Conservation (phyloP, 805 yeast genomes). For the Monosporozyma aerobia region DNA sequence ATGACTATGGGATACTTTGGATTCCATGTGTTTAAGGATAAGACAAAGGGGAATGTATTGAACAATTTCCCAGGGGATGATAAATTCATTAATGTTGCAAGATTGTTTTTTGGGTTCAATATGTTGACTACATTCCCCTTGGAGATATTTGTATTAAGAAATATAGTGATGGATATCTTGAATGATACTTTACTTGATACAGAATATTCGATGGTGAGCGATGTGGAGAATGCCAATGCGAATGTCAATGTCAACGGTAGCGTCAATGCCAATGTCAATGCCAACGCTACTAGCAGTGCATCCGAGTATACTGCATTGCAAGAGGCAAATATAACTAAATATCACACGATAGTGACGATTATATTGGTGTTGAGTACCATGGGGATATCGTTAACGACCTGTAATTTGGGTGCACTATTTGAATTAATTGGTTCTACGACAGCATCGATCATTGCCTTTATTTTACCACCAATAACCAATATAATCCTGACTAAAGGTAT, state of each 20-base stretch:
- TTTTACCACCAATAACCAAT: constrained; percentile 80
- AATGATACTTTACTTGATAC: constrained; percentile 22
- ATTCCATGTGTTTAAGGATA: constrained; percentile 59
- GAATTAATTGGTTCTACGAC: constrained; percentile 90
- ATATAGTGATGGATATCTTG: constrained; percentile 52
- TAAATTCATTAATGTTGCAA: constrained; percentile 68
- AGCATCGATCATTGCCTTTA: constrained; percentile 87
- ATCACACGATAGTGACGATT: constrained; percentile 42
- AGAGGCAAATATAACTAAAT: constrained; percentile 41
- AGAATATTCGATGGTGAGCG: neutral
- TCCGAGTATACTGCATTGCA: neutral
- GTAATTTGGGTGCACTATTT: constrained; percentile 80
- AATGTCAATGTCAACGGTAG: no score
- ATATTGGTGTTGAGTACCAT: constrained; percentile 57
- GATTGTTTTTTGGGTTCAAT: constrained; percentile 84
- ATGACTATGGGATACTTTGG: constrained; percentile 74
- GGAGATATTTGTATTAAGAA: constrained; percentile 84
- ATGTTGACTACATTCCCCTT: constrained; percentile 89
- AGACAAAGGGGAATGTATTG: constrained; percentile 77
- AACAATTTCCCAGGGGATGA: constrained; percentile 80
- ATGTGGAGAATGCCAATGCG: neutral
- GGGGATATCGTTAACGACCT: constrained; percentile 68
- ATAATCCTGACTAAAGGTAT: constrained; percentile 48
- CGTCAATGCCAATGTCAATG: no score
- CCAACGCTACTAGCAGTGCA: neutral